These are phyloP conservation scores for Earliella scabrosa DNA, from an alignment of 1,284 basidiomycete genomes.

Conservation along the genomic window DNA sequence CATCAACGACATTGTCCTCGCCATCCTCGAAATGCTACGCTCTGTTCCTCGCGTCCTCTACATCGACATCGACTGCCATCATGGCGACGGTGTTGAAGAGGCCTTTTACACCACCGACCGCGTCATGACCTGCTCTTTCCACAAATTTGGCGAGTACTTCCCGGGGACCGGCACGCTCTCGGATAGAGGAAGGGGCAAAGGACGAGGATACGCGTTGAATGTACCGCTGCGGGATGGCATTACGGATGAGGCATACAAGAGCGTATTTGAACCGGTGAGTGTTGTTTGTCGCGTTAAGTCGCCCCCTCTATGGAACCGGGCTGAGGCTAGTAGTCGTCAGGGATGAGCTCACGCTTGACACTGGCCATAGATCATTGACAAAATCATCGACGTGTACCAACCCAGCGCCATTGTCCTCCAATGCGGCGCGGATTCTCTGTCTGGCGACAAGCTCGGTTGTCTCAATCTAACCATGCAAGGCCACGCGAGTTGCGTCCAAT, in stretches of 20 bases:
- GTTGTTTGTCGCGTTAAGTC: conserved; percentile 35
- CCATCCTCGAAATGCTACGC: conserved; percentile 87
- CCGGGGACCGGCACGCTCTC: conserved; percentile 92
- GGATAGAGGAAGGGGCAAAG: conserved; percentile 86
- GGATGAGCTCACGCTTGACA: conserved; percentile 16
- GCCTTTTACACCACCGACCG: conserved; percentile 98
- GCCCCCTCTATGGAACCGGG: conserved; percentile 4
- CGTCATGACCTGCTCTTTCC: conserved; percentile 96
- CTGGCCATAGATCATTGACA: conserved; percentile 71
- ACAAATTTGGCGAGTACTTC: conserved; percentile 98
- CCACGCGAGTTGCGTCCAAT: conserved; percentile 91
- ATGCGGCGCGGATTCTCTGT: conserved; percentile 94
- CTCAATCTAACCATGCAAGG: conserved; percentile 97
- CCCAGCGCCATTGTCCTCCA: conserved; percentile 93
- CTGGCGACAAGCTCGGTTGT: conserved; percentile 95
- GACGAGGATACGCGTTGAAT: conserved; percentile 92
- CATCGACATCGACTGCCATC: conserved; percentile 98
- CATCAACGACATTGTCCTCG: conserved; percentile 94
- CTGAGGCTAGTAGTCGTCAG: conserved; percentile 11
- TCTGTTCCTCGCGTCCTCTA: conserved; percentile 90
- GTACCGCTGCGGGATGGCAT: conserved; percentile 95
- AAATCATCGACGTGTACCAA: conserved; percentile 90
- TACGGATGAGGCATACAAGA: conserved; percentile 81
- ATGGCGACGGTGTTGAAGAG: conserved; percentile 98
- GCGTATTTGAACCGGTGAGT: conserved; percentile 89